These are phyloP conservation scores for Chalciporus pseudorubinellus DNA, from an alignment of 768 basidiomycete genomes.

Conservation along the genomic window DNA sequence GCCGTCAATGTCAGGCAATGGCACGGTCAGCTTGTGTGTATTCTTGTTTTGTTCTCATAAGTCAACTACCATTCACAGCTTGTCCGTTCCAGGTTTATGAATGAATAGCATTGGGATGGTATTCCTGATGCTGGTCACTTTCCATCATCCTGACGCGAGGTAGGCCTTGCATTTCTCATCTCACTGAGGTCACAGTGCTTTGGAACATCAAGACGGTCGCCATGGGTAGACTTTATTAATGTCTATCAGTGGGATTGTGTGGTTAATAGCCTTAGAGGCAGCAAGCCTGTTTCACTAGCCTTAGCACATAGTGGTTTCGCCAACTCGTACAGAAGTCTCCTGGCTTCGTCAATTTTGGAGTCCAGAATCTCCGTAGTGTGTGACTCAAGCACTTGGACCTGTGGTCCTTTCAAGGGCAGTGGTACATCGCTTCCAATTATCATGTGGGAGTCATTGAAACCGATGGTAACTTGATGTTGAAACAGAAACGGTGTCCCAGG, in stretches of 20 bases:
- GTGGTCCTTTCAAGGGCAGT: no score
- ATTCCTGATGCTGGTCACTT: neutral
- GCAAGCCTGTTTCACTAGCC: neutral
- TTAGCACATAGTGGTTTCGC: neutral
- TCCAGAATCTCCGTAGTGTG: no score
- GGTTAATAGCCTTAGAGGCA: no score
- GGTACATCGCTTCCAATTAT: no score
- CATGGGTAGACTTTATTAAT: conserved; percentile 2
- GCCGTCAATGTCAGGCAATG: conserved; percentile 18
- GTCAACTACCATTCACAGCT: conserved; percentile 8
- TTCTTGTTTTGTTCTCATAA: conserved; percentile 12
- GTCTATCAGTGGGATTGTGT: neutral
- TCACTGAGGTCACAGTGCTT: neutral
- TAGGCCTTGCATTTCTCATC: neutral
- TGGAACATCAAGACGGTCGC: neutral
- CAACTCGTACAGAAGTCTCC: neutral
- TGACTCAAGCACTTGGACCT: no score
- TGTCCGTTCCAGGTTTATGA: neutral
- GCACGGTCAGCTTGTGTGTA: conserved; percentile 12
- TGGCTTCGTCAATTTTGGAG: no score
- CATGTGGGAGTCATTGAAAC: no score
- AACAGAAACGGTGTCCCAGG: no score
- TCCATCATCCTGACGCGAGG: neutral
- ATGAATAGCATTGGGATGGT: conserved; percentile 2
- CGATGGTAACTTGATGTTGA: no score